Conservation (phyloP, 352 stramenopile species). For the Phytophthora melonis region DNA sequence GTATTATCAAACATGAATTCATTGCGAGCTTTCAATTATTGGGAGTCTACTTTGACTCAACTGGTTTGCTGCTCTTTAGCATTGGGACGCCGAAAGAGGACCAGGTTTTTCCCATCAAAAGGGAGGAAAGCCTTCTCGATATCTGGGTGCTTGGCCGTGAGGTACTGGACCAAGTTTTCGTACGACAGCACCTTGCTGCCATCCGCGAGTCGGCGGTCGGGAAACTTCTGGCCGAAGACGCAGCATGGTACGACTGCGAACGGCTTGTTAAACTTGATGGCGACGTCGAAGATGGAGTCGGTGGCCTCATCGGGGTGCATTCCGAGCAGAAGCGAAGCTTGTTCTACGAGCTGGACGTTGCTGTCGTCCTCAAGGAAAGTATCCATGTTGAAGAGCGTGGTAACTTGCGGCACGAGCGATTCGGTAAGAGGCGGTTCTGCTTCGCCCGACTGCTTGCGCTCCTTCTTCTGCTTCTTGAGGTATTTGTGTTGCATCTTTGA, state of each 20-base stretch:
- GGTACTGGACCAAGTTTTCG: constrained; percentile 81
- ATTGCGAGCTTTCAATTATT: constrained; percentile 12
- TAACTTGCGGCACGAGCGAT: constrained; percentile 69
- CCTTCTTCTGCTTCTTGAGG: constrained; percentile 68
- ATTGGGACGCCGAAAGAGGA: constrained; percentile 62
- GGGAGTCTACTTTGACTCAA: not conserved
- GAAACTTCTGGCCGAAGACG: constrained; percentile 94
- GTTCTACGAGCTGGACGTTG: constrained; percentile 65
- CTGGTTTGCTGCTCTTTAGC: constrained; percentile 9
- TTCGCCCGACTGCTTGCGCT: constrained; percentile 29
- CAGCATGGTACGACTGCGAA: constrained; percentile 98
- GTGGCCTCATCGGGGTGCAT: constrained; percentile 97
- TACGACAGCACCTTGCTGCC: constrained; percentile 77
- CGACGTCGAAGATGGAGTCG: constrained; percentile 94
- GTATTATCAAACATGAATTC: constrained; percentile 8
- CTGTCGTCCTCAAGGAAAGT: constrained; percentile 59
- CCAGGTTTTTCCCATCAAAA: constrained; percentile 88
- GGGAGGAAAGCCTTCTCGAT: constrained; percentile 75
- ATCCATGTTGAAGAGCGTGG: constrained; percentile 69
- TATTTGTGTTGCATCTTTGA: constrained; percentile 77
- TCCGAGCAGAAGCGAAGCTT: constrained; percentile 88
- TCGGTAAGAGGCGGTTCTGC: constrained; percentile 22
- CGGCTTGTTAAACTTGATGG: constrained; percentile 89
- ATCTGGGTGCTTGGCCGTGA: constrained; percentile 68
- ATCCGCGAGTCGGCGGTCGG: constrained; percentile 55